phyloP scores from a whole-genome alignment of 2,329 filamentous ascomycete genomes.

The Diaporthe aspalathi region DNA sequence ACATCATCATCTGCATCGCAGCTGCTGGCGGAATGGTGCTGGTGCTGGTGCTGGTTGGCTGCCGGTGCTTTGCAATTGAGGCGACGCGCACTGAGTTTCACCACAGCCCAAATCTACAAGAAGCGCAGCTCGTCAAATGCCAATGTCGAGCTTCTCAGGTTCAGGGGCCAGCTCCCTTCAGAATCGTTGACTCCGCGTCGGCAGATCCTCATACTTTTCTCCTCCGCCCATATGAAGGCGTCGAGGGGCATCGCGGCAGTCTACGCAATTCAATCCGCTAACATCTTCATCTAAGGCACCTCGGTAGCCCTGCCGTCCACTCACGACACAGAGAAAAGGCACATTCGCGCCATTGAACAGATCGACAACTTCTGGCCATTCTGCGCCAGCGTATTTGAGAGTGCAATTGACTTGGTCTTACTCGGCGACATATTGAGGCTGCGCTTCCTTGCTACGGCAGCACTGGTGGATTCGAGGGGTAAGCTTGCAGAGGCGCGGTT shows the following conservation, averaged over 20 bases:
- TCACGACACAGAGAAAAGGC: not conserved
- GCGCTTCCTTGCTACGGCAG: not conserved
- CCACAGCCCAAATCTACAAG: not conserved
- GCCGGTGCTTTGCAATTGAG: too few species aligned
- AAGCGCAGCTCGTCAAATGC: not conserved
- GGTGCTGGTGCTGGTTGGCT: too few species aligned
- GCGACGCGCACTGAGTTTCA: not conserved
- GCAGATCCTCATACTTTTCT: not conserved
- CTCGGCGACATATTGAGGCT: not conserved
- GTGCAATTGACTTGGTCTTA: slow-evolving; percentile 2
- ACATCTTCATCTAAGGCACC: not conserved
- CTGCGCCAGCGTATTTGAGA: not conserved
- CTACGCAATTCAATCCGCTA: too few species aligned
- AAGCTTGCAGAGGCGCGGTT: not conserved
- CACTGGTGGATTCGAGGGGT: not conserved
- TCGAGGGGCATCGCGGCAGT: not conserved
- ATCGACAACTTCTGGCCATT: not conserved
- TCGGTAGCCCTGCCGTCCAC: not conserved
- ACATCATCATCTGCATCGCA: not conserved
- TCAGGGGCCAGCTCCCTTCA: not conserved
- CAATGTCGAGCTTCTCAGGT: not conserved
- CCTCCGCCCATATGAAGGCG: not conserved
- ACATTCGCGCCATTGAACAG: not conserved
- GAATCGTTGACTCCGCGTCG: not conserved
- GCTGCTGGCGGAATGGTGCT: not conserved